A percentile compares a stretch with the other conserved stretches of the same genome.
phyloP scores from a whole-genome alignment of 1,284 basidiomycete genomes.

The Sutorius eximius region DNA sequence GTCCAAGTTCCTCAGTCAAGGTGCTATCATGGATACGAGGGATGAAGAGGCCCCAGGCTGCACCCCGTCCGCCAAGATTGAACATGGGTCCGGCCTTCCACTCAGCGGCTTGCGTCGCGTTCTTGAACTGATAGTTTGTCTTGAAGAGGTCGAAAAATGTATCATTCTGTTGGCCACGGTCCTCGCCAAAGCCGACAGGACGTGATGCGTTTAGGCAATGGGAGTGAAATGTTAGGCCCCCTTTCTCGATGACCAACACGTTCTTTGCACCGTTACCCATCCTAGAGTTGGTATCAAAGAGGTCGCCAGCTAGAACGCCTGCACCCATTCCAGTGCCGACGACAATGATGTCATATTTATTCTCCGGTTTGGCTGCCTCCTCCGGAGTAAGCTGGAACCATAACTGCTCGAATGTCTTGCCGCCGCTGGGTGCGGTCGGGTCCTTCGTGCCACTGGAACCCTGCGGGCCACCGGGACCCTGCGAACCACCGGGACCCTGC shows the following conservation, averaged over 20 bases:
- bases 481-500: too few relatives aligned
- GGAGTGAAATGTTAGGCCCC: background rate
- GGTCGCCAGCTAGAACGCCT: background rate
- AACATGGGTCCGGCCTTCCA: background rate
- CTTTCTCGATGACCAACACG: background rate
- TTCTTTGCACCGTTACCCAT: background rate
- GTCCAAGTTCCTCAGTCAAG: background rate
- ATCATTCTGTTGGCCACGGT: background rate
- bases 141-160: background rate
- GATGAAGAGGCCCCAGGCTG: background rate
- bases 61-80: background rate
- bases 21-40: background rate
- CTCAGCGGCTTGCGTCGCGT: background rate
- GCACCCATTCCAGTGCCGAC: background rate
- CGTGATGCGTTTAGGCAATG: background rate
- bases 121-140: background rate
- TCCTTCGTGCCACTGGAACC: too few relatives aligned
- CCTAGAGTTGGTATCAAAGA: background rate
- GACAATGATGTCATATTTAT: background rate
- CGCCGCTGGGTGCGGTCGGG: too few relatives aligned
- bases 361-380: background rate
- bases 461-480: too few relatives aligned
- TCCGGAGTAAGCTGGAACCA: background rate
- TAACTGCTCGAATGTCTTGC: background rate
- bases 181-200: background rate